Percentiles rank a stretch among this genome's conserved stretches.
phyloP scores from a whole-genome alignment of 2,329 filamentous ascomycete genomes.

The Fusarium nematophilum region DNA sequence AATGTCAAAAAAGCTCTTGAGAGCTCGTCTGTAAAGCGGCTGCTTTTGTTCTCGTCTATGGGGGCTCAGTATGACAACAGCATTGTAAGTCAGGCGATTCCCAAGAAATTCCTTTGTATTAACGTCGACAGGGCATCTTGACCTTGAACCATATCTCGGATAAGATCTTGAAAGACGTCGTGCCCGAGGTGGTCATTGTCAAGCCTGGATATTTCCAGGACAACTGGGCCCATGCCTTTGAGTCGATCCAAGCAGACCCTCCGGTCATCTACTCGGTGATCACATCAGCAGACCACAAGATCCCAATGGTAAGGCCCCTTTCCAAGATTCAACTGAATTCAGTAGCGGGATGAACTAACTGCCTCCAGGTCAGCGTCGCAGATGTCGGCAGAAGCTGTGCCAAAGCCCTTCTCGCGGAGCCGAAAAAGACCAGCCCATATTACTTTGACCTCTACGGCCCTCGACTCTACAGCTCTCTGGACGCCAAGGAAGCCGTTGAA shows the following conservation, averaged over 20 bases:
- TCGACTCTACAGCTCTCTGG: conserved; percentile 40
- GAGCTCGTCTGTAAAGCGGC: conserved; percentile 13
- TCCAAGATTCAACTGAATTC: not conserved
- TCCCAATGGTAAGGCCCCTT: conserved; percentile 45
- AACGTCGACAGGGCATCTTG: conserved; percentile 41
- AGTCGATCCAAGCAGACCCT: conserved; percentile 31
- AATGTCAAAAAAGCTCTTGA: conserved; percentile 40
- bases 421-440: conserved; percentile 5
- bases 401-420: conserved; percentile 28
- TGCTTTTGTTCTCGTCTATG: conserved; percentile 44
- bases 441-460: conserved; percentile 45
- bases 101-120: fast-evolving
- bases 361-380: conserved; percentile 42
- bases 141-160: conserved; percentile 36
- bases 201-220: conserved; percentile 37
- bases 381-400: conserved; percentile 45
- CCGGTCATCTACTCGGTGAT: conserved; percentile 40
- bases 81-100: conserved; percentile 34
- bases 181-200: conserved; percentile 32
- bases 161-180: conserved; percentile 18
- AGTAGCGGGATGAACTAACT: too few species aligned
- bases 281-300: conserved; percentile 38
- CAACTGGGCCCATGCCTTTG: conserved; percentile 30
- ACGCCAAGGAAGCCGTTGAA: conserved; percentile 44
- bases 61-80: conserved; percentile 45